phyloP scores from a whole-genome alignment of 1,284 basidiomycete species.

The Cutaneotrichosporon cutaneum region DNA sequence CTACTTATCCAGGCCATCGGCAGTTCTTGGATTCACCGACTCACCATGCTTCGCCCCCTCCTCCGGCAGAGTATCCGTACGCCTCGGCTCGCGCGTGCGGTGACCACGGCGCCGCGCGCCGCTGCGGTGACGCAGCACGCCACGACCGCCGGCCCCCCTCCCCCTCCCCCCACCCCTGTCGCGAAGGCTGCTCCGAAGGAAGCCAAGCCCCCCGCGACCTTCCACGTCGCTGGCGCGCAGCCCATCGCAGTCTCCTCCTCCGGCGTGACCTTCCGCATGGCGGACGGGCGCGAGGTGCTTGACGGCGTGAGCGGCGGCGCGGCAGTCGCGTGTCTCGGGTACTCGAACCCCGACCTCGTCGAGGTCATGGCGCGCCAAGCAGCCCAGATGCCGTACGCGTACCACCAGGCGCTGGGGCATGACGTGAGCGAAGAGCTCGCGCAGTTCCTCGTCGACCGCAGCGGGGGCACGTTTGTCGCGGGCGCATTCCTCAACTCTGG shows the following conservation, averaged over 20 bases:
- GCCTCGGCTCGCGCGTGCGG: background rate
- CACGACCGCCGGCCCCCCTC: constrained; percentile 4
- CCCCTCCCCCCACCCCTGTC: background rate
- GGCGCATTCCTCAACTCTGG: constrained; percentile 35
- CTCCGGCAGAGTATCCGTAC: background rate
- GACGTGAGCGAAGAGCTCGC: constrained; percentile 31
- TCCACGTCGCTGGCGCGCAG: constrained; percentile 15
- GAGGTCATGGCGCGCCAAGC: constrained; percentile 31
- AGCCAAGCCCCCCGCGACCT: background rate
- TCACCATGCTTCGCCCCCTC: constrained; percentile 7
- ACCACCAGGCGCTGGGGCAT: constrained; percentile 29
- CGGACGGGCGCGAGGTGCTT: constrained; percentile 29
- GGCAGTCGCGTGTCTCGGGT: constrained; percentile 75
- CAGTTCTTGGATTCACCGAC: background rate
- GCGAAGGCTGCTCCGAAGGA: background rate
- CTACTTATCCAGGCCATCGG: background rate
- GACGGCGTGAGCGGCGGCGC: constrained; percentile 63
- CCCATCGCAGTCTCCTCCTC: constrained; percentile 20
- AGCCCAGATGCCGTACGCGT: constrained; percentile 32
- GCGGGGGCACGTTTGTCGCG: constrained; percentile 30
- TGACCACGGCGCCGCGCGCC: constrained; percentile 4
- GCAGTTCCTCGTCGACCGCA: constrained; percentile 25
- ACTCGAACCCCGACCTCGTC: constrained; percentile 61
- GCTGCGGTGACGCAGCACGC: constrained; percentile 6
- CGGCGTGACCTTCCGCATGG: constrained; percentile 31